Evolutionary conservation across 495 filamentous ascomycete species (phyloP).

Genomic region (Xylaria curta): DNA sequence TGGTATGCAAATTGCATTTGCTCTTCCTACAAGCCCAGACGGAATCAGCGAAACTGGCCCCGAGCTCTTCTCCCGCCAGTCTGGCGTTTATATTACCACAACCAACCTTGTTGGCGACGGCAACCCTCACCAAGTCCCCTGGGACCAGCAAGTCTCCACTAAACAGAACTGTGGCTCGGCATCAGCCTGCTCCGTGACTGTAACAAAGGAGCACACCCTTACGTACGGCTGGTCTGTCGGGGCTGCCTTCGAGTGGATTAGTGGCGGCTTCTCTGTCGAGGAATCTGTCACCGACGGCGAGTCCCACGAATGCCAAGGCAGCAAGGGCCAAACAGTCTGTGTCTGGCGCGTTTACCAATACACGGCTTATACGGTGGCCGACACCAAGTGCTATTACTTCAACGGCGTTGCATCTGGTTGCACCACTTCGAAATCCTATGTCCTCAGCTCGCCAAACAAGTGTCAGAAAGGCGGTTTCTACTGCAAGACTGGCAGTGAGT

Average conservation of each 20-base stretch:
- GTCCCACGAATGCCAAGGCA: conserved; percentile 6
- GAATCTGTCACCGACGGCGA: neutral
- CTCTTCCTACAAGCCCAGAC: neutral
- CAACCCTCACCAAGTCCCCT: conserved; percentile 9
- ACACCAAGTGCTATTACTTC: conserved; percentile 4
- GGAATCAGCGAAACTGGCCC: neutral
- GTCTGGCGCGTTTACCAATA: conserved; percentile 10
- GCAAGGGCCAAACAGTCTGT: neutral
- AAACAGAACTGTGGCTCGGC: conserved; percentile 1
- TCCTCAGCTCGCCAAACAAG: conserved; percentile 4
- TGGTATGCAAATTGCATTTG: conserved; percentile 2
- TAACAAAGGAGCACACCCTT: conserved; percentile 6
- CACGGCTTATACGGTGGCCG: neutral
- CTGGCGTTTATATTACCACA: neutral
- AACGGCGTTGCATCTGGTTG: conserved; percentile 6
- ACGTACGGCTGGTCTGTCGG: conserved; percentile 5
- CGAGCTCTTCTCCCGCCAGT: neutral
- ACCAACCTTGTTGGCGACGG: neutral
- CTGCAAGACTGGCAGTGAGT: conserved; percentile 4
- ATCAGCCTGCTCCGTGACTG: neutral
- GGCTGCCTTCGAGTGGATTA: neutral
- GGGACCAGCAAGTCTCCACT: neutral
- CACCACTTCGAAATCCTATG: neutral
- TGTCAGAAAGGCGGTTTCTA: neutral
- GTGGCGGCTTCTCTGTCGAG: neutral